Evolutionary conservation across 768 basidiomycete genomes (phyloP), one percentile per base, ranked within the genome.

Genomic region (Cystobasidium ongulense): DNA sequence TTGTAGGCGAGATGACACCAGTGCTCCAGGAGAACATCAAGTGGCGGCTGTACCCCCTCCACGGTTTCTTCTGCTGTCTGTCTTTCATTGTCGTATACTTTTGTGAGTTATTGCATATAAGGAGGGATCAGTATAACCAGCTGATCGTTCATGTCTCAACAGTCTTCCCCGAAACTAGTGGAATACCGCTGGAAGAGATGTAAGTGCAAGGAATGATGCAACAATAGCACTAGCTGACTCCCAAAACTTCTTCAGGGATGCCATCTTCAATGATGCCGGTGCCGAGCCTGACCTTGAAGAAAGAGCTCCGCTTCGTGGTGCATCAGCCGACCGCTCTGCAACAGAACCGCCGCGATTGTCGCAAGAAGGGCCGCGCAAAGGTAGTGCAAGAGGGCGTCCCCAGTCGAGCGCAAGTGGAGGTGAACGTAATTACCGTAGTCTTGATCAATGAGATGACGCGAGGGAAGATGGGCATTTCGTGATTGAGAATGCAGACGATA

Each of bases 11-110:
- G 80, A 84, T 87, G 33, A 97, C 93, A 0, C 94, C 93, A 0
- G 85, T 87, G 67, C 83, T 96, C 43, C 92, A 95, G 81, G 91
- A 93, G 74, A 81, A 86, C 25, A 95, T 97, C 77, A 85, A 85
- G 50, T 98, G 94, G 93, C 85, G 90, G 59, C 80, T 97, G 68
- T 96, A 97, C 82, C 91, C 91, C 92, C 92, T 80, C 86, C 86
- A 10, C 88, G 90, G 78, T 91, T 91, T 79, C 90, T 94, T 80
- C 83, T 95, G 59, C 83, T 53, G 90, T 87, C 88, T 79, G 77
- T 83, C 81, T 74, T 71, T 75, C 38, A 53, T 75, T 65, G 21
- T 75, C 15, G 90, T 92, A 4, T 91, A 90, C 81, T 90, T 91
- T 81, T 81, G 87, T 92, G 79, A 76, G 89, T 84, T 1, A 71